Base-by-base conservation (phyloP, 202 grass and related monocot species). In the Elaeis oleifera region DNA sequence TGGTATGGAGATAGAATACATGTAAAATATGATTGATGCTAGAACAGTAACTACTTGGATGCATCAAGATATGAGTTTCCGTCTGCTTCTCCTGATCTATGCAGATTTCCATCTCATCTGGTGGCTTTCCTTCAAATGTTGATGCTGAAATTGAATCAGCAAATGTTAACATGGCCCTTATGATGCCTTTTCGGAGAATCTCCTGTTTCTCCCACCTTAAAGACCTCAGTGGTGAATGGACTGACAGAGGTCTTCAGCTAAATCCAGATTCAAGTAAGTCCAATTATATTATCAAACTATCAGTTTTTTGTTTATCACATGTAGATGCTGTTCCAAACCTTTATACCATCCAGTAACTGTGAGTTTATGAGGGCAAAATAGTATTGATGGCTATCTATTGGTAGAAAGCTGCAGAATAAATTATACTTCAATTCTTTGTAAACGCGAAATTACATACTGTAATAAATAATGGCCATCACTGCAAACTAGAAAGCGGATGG, bases 181-280 rank as follows among this genome's bases (percentile, higher is more conserved):
- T 49, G 81, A 95, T 82, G 90, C 86, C 11, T 95, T 95, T 90
- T 90, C 13, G 73, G 90, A 59, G 36, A 71, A 67, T 82, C 79
- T 62, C 80, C 90, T 8, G 76, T 90, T 79, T 88, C 83, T 11
- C 86, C 90, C 23, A 83, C 83, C 63, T 61, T 95, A 44, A 87
- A 74, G 73, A 61, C 79, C 9, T 86, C 85, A 2, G 67, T 79
- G 61, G 49, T 69, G 52, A 71, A 74, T 50, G 75, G 87, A 25
- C 59, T 95, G 20, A 60, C 74, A 57, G 58, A 71, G 63, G 58
- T 84, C 60, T 66, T 85, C 56, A 53, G 23, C 13, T 79, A 85
- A 51, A 76, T 27, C 1, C 15, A 18, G 22, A 27, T 65, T 51
- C 5, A 52, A 28, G 49, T 21, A 18, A 48, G 60, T 39, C 11